Percentiles rank a stretch among this genome's conserved stretches.
phyloP scores from a whole-genome alignment of 352 stramenopile species.

The Phytophthora pseudosyringae region DNA sequence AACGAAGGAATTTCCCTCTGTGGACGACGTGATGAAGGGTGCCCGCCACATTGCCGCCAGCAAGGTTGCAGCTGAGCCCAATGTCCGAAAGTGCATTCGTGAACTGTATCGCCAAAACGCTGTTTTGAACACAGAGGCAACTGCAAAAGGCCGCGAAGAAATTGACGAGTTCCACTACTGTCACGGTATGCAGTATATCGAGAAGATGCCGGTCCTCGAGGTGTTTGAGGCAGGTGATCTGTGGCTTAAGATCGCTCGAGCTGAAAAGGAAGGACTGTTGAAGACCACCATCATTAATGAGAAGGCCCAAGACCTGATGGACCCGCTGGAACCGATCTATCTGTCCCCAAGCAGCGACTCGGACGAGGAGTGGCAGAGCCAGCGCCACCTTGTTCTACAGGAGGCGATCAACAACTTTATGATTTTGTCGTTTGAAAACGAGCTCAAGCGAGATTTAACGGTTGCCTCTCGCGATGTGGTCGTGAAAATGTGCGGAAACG shows the following conservation, averaged over 20 bases:
- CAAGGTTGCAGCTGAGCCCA: conserved; percentile 85
- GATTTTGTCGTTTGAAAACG: conserved; percentile 87
- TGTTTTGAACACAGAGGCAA: conserved; percentile 78
- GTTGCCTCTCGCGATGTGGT: conserved; percentile 73
- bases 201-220: conserved; percentile 85
- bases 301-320: conserved; percentile 82
- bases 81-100: conserved; percentile 84
- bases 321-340: conserved; percentile 82
- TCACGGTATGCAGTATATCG: conserved; percentile 87
- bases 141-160: conserved; percentile 82
- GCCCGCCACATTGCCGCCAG: conserved; percentile 89
- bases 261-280: conserved; percentile 87
- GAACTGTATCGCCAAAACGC: conserved; percentile 86
- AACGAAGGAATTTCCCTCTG: conserved; percentile 83
- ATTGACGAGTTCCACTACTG: conserved; percentile 91
- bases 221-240: conserved; percentile 76
- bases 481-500: conserved; percentile 76
- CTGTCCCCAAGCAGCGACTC: conserved; percentile 54
- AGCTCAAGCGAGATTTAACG: conserved; percentile 82
- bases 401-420: conserved; percentile 88
- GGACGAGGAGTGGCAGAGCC: conserved; percentile 87
- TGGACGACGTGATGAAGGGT: conserved; percentile 89
- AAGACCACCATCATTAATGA: conserved; percentile 82
- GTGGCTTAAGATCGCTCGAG: conserved; percentile 79
- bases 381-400: conserved; percentile 84